phyloP scores from a whole-genome alignment of 129 eudicot species.

The Scalesia atractyloides region DNA sequence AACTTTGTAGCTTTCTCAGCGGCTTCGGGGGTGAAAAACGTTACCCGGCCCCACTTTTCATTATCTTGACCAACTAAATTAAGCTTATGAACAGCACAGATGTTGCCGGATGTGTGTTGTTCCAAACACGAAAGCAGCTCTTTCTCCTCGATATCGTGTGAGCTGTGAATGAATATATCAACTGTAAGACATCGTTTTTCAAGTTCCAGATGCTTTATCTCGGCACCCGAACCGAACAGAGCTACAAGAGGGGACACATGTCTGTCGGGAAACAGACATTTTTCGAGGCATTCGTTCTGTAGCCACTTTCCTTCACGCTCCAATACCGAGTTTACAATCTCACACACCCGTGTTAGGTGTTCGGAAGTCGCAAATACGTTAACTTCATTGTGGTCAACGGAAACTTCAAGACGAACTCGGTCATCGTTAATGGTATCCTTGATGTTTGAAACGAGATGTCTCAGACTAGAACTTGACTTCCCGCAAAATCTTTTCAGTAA shows the following conservation, averaged over 20 bases:
- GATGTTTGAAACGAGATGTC: conserved; percentile 53
- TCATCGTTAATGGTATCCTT: conserved; percentile 51
- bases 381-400: conserved; percentile 57
- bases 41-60: conserved; percentile 81
- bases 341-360: conserved; percentile 55
- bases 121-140: conserved; percentile 61
- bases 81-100: conserved; percentile 66
- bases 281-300: conserved; percentile 78
- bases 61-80: conserved; percentile 42
- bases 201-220: conserved; percentile 85
- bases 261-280: conserved; percentile 65
- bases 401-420: conserved; percentile 68
- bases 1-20: conserved; percentile 55
- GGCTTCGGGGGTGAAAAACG: conserved; percentile 78
- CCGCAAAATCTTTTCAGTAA: conserved; percentile 79
- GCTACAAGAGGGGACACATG: conserved; percentile 63
- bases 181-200: conserved; percentile 70
- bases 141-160: conserved; percentile 57
- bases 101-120: conserved; percentile 40
- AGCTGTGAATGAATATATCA: conserved; percentile 50
- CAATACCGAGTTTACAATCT: conserved; percentile 45
- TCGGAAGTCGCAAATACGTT: conserved; percentile 53
- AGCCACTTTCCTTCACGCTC: conserved; percentile 64
- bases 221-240: conserved; percentile 87
- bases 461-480: conserved; percentile 51